Evolutionary conservation across 192 early-diverging fungal genomes (phyloP).

Genomic region (Kickxella alabastrina): DNA sequence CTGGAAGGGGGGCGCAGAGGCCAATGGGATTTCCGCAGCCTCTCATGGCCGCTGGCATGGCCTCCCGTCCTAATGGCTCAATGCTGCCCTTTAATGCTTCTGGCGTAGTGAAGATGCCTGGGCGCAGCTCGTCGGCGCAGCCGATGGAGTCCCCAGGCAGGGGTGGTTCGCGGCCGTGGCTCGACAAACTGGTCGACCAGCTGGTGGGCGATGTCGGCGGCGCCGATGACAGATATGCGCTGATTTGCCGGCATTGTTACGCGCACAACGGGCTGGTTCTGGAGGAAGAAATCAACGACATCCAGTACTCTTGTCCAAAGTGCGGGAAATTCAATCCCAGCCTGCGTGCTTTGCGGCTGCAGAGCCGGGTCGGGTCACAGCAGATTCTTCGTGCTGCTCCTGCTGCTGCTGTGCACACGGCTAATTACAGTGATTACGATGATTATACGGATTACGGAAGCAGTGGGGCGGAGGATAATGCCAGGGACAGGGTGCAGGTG

Average conservation of each 20-base stretch:
- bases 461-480: background rate
- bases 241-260: constrained; percentile 88
- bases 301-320: constrained; percentile 54
- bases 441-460: constrained; percentile 5
- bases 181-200: constrained; percentile 88
- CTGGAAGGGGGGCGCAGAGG: background rate
- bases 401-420: background rate
- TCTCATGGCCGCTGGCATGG: too few relatives aligned
- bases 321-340: constrained; percentile 52
- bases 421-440: background rate
- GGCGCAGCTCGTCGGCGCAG: constrained; percentile 11
- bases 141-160: constrained; percentile 1
- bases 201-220: constrained; percentile 84
- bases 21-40: too few relatives aligned
- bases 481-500: background rate
- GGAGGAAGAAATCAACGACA: constrained; percentile 71
- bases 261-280: constrained; percentile 90
- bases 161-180: constrained; percentile 59
- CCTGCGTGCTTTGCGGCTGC: constrained; percentile 14
- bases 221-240: constrained; percentile 85
- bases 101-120: constrained; percentile 26
- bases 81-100: background rate
- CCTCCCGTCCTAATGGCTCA: background rate
- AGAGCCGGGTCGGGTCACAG: constrained; percentile 6
- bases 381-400: background rate